phyloP scores from a whole-genome alignment of 768 basidiomycete species.

The Trametes villosa region DNA sequence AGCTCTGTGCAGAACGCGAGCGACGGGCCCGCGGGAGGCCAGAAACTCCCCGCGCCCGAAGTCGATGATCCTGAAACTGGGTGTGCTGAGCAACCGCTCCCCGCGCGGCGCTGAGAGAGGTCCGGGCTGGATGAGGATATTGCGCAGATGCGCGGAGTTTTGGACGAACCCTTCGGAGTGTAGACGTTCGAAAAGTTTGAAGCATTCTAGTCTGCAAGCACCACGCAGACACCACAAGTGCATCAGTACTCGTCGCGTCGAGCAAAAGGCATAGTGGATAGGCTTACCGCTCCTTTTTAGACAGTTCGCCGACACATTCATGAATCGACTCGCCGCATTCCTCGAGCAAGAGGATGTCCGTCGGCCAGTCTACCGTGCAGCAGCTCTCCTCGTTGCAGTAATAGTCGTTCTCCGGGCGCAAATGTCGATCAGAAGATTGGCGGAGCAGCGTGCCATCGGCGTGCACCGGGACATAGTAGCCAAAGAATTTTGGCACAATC shows the following conservation, averaged over 20 bases:
- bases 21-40: too few relatives aligned
- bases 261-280: neutral
- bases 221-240: neutral
- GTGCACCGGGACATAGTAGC: slow-evolving; percentile 48
- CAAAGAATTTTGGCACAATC: slow-evolving; percentile 63
- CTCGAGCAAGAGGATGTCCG: slow-evolving; percentile 50
- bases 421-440: neutral
- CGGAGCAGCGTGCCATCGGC: neutral
- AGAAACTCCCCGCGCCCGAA: too few relatives aligned
- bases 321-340: slow-evolving; percentile 46
- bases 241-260: neutral
- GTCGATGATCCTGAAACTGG: slow-evolving; percentile 54
- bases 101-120: slow-evolving; percentile 39
- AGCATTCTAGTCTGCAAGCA: slow-evolving; percentile 24
- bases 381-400: neutral
- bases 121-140: slow-evolving; percentile 49
- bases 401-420: neutral
- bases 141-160: slow-evolving; percentile 43
- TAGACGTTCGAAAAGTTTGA: slow-evolving; percentile 43
- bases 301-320: slow-evolving; percentile 21
- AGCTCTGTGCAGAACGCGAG: too few relatives aligned
- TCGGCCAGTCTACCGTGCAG: slow-evolving; percentile 17
- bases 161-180: slow-evolving; percentile 46
- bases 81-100: slow-evolving; percentile 32
- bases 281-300: slow-evolving; percentile 14